Conservation (phyloP, 1,284 basidiomycete genomes). For the Peniophora sp. region DNA sequence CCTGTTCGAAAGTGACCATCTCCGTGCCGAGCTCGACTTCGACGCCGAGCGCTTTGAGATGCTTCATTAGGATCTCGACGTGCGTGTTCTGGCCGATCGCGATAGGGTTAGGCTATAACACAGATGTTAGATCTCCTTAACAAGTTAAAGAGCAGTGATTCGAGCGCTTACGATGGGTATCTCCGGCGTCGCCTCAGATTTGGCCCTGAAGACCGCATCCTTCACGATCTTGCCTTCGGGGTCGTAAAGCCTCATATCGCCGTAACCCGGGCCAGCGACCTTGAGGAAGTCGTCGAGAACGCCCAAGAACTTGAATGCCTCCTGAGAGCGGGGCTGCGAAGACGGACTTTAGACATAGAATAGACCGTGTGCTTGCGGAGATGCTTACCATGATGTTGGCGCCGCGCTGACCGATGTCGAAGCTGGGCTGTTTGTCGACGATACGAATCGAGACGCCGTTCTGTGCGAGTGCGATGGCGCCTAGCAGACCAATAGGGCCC, state of each 20-base stretch:
- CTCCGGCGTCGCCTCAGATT: not conserved
- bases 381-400: not conserved
- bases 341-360: not conserved
- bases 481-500: constrained; percentile 10
- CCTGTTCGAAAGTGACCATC: not conserved
- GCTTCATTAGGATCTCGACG: not conserved
- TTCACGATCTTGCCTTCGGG: not conserved
- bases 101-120: not conserved
- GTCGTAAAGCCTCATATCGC: too few species aligned
- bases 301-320: not conserved
- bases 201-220: not conserved
- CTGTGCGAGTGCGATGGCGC: constrained; percentile 6
- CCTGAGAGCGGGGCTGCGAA: not conserved
- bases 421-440: constrained; percentile 8
- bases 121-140: not conserved
- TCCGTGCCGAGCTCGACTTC: not conserved
- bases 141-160: not conserved
- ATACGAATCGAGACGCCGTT: constrained; percentile 9
- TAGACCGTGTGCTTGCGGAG: not conserved
- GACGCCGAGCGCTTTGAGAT: not conserved
- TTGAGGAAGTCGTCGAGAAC: not conserved
- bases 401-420: not conserved
- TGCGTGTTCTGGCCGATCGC: not conserved
- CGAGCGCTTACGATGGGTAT: not conserved
- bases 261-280: too few species aligned